A percentile compares a stretch with the other conserved stretches of the same genome.
Evolutionary conservation across 2,329 filamentous ascomycete genomes (phyloP).

Genomic region (Aspergillus nomiae): DNA sequence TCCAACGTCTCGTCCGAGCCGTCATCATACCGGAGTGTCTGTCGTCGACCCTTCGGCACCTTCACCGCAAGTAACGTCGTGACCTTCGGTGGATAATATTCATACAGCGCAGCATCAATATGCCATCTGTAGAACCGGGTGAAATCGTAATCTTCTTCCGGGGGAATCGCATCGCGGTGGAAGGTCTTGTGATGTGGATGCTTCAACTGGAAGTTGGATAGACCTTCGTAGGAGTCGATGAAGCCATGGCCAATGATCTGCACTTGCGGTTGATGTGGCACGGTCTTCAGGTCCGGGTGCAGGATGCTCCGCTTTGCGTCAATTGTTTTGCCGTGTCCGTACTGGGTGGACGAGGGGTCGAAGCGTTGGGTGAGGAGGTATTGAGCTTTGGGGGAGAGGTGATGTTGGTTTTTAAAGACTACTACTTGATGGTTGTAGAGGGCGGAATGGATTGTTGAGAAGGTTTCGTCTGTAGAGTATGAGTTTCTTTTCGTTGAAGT

Average conservation of each 20-base stretch:
- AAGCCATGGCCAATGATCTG: slow-evolving; percentile 79
- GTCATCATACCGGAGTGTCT: slow-evolving; percentile 74
- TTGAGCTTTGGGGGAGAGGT: slow-evolving; percentile 68
- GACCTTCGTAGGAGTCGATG: slow-evolving; percentile 69
- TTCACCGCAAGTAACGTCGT: slow-evolving; percentile 74
- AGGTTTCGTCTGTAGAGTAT: slow-evolving; percentile 59
- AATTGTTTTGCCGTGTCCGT: slow-evolving; percentile 76
- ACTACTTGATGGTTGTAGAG: slow-evolving; percentile 71
- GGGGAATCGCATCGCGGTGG: slow-evolving; percentile 65
- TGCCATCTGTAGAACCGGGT: slow-evolving; percentile 76
- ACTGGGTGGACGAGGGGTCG: slow-evolving; percentile 65
- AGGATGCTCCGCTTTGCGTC: slow-evolving; percentile 68
- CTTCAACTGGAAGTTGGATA: slow-evolving; percentile 66
- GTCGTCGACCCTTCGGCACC: slow-evolving; percentile 66
- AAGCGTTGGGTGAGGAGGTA: slow-evolving; percentile 74
- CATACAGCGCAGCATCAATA: slow-evolving; percentile 77
- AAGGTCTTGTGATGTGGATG: slow-evolving; percentile 80
- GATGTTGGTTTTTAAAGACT: slow-evolving; percentile 68
- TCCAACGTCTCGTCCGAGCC: slow-evolving; percentile 65
- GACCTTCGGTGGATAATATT: slow-evolving; percentile 70
- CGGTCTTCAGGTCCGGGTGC: slow-evolving; percentile 77
- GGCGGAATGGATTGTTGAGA: slow-evolving; percentile 63
- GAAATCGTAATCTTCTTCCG: slow-evolving; percentile 59
- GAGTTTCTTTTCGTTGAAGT: slow-evolving; percentile 5
- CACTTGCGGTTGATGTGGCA: slow-evolving; percentile 77